Evolutionary conservation across 176 grass and related monocot genomes (phyloP).

Genomic region (Saccharum spontaneum): DNA sequence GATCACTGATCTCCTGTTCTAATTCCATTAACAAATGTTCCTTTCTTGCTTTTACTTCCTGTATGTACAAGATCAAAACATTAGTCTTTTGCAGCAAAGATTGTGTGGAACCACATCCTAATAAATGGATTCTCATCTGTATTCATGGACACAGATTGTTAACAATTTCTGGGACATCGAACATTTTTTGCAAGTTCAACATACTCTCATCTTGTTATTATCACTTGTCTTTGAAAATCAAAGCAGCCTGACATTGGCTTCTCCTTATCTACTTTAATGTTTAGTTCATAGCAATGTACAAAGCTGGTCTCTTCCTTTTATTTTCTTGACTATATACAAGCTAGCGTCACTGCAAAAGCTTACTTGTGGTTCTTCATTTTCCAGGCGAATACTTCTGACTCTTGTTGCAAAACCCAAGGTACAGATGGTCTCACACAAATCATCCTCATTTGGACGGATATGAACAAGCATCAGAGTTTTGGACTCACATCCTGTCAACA

Average conservation of each 20-base stretch:
- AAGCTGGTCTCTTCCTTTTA: neutral
- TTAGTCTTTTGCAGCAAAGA: slow-evolving; percentile 25
- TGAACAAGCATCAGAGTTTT: slow-evolving; percentile 97
- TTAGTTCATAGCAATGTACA: slow-evolving; percentile 10
- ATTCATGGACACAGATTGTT: slow-evolving; percentile 2
- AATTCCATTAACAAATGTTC: slow-evolving; percentile 55
- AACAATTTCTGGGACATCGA: slow-evolving; percentile 1
- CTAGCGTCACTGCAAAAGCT: slow-evolving; percentile 32
- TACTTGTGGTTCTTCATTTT: slow-evolving; percentile 76
- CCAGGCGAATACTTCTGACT: slow-evolving; percentile 77
- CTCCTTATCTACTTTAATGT: slow-evolving; percentile 22
- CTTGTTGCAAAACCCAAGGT: slow-evolving; percentile 90
- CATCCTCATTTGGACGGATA: slow-evolving; percentile 84
- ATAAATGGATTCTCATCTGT: slow-evolving; percentile 12
- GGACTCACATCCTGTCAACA: slow-evolving; percentile 77
- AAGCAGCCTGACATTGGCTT: neutral
- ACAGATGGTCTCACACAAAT: slow-evolving; percentile 92
- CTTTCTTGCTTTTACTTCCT: slow-evolving; percentile 75
- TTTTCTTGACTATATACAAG: slow-evolving; percentile 29
- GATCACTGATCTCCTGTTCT: slow-evolving; percentile 48
- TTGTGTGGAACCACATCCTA: neutral
- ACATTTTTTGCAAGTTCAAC: slow-evolving; percentile 15
- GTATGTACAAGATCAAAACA: slow-evolving; percentile 34
- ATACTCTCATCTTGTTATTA: neutral
- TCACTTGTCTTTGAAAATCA: neutral